Evolutionary conservation across 768 basidiomycete genomes (phyloP).

Genomic region (Mycena rosella): DNA sequence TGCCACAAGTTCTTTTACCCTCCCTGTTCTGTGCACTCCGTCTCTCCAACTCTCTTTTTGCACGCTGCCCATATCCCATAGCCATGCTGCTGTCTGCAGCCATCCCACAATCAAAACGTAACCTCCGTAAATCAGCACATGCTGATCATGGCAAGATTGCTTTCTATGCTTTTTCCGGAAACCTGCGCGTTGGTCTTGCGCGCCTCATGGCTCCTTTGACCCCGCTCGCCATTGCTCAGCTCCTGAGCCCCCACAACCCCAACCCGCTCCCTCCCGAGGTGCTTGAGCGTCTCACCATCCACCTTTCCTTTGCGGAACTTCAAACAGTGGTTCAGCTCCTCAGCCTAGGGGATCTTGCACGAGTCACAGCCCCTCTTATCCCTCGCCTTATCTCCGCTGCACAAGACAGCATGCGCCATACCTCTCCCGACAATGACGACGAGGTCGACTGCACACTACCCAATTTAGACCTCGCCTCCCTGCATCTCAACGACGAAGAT

Average conservation of each 20-base stretch:
- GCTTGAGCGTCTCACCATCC: background rate
- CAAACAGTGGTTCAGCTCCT: background rate
- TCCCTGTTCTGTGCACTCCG: no score
- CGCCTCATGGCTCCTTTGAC: background rate
- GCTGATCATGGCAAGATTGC: no score
- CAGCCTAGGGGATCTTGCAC: background rate
- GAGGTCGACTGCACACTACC: background rate
- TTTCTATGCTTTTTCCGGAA: no score
- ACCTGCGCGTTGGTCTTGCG: no score
- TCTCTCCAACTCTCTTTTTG: no score
- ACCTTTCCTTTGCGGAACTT: background rate
- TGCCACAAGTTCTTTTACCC: no score
- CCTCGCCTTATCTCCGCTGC: background rate
- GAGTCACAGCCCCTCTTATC: background rate
- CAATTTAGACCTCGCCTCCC: background rate
- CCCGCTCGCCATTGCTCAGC: background rate
- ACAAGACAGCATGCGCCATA: background rate
- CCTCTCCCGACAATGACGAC: background rate
- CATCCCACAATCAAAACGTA: no score
- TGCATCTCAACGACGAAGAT: no score
- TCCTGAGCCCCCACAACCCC: background rate
- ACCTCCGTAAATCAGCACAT: no score
- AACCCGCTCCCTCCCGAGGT: background rate
- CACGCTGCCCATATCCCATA: no score
- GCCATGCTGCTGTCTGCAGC: no score